These are phyloP conservation scores for Tetrastigma voinierianum DNA, from an alignment of 164 flowering plant species.

Conservation along the genomic window DNA sequence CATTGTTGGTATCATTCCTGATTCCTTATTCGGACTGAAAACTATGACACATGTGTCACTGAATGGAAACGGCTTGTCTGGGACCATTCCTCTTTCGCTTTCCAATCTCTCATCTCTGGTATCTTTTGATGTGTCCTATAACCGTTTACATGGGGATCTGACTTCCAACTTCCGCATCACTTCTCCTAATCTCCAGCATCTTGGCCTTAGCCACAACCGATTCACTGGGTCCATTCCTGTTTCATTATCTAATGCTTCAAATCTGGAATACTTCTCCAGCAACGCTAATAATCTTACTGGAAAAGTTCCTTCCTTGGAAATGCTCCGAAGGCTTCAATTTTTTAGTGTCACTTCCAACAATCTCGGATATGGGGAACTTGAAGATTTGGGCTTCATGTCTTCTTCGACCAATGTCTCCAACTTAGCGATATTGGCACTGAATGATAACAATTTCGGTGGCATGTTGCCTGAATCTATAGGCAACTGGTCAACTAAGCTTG, in stretches of 20 bases:
- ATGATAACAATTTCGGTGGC: slow-evolving; percentile 22
- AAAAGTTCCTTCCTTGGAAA: slow-evolving; percentile 16
- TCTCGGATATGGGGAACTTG: slow-evolving; percentile 16
- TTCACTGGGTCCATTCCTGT: slow-evolving; percentile 21
- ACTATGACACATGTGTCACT: background rate
- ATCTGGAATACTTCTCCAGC: no score
- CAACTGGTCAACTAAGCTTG: slow-evolving; percentile 23
- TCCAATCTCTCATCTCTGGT: slow-evolving; percentile 24
- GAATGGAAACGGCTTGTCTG: slow-evolving; percentile 7
- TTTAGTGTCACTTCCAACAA: background rate
- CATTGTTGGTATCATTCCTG: slow-evolving; percentile 25
- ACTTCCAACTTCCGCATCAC: slow-evolving; percentile 17
- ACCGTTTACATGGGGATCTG: slow-evolving; percentile 25
- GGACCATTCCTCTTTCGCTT: slow-evolving; percentile 25
- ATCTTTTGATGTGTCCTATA: slow-evolving; percentile 1
- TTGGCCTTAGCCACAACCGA: slow-evolving; percentile 3
- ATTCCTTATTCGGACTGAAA: slow-evolving; percentile 8
- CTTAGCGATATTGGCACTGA: background rate
- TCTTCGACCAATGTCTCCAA: slow-evolving; percentile 19
- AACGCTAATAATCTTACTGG: slow-evolving; percentile 10
- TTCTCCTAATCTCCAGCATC: slow-evolving; percentile 15
- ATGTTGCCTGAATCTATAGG: slow-evolving; percentile 23
- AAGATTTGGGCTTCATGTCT: slow-evolving; percentile 30
- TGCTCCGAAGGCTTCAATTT: background rate
- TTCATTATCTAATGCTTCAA: no score